phyloP scores from a whole-genome alignment of 1,284 basidiomycete species.

The Bjerkandera adusta region DNA sequence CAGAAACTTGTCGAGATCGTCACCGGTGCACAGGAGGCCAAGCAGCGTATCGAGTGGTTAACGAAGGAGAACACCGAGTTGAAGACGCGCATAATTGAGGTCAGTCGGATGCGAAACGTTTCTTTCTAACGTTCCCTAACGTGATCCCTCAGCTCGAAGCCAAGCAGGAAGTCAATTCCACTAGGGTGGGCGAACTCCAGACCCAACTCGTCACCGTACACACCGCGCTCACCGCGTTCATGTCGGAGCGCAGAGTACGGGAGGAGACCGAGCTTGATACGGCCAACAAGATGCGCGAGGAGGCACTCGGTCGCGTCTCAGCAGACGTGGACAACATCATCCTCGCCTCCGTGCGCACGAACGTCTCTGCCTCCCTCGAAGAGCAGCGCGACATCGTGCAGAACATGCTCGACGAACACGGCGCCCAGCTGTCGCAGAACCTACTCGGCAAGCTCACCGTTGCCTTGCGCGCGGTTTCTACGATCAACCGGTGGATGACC shows the following conservation, averaged over 20 bases:
- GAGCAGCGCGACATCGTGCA: slow-evolving; percentile 36
- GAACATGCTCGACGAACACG: slow-evolving; percentile 35
- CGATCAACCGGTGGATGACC: no score
- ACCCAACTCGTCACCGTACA: slow-evolving; percentile 39
- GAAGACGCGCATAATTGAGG: slow-evolving; percentile 13
- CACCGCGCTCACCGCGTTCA: slow-evolving; percentile 38
- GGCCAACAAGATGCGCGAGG: no score
- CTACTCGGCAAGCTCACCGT: no score
- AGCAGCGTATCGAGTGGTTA: slow-evolving; percentile 27
- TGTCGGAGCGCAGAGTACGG: no score
- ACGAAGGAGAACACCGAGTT: slow-evolving; percentile 32
- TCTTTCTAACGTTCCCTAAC: not conserved
- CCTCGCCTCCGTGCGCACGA: slow-evolving; percentile 35
- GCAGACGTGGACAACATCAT: no score
- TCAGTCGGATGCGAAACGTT: slow-evolving; percentile 11
- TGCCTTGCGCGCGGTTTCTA: no score
- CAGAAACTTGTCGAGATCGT: slow-evolving; percentile 37
- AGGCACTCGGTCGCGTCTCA: no score
- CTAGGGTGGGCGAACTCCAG: slow-evolving; percentile 23
- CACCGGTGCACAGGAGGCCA: slow-evolving; percentile 26
- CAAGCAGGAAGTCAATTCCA: slow-evolving; percentile 19
- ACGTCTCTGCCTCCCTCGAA: slow-evolving; percentile 36
- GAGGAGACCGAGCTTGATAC: no score
- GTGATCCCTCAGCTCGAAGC: slow-evolving; percentile 28
- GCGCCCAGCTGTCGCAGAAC: slow-evolving; percentile 35